These are phyloP conservation scores for Nepenthes mirabilis DNA, from an alignment of 148 eudicot species.

Conservation along the genomic window DNA sequence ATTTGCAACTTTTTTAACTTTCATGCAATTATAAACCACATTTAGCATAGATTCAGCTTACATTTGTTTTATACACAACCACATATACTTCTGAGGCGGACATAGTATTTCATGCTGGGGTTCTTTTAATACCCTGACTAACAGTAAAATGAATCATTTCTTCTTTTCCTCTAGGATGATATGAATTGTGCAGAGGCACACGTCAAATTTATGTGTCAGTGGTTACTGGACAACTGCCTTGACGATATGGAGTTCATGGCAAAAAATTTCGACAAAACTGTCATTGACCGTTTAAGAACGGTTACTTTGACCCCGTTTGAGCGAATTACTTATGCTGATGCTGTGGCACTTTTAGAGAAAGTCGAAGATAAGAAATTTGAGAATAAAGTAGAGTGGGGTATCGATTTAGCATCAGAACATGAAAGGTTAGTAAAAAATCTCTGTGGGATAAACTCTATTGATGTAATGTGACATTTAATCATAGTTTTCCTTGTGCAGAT, in stretches of 20 bases:
- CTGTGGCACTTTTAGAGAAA: slow-evolving; percentile 51
- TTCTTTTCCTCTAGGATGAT: slow-evolving; percentile 49
- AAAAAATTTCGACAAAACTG: slow-evolving; percentile 57
- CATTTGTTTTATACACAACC: too few species aligned
- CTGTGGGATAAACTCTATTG: slow-evolving; percentile 1
- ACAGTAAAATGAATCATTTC: not conserved
- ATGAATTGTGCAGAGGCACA: slow-evolving; percentile 95
- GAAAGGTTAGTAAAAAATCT: slow-evolving; percentile 41
- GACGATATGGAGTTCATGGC: slow-evolving; percentile 95
- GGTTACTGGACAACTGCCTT: slow-evolving; percentile 81
- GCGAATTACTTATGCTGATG: slow-evolving; percentile 76
- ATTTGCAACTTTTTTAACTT: too few species aligned
- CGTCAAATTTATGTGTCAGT: slow-evolving; percentile 71
- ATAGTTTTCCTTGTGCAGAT: slow-evolving; percentile 25
- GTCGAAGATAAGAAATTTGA: slow-evolving; percentile 70
- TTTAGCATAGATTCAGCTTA: too few species aligned
- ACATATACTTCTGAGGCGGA: too few species aligned
- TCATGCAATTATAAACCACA: too few species aligned
- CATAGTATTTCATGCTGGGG: too few species aligned
- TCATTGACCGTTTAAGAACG: slow-evolving; percentile 67
- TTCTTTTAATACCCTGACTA: too few species aligned
- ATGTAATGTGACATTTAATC: not conserved
- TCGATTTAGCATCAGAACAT: slow-evolving; percentile 93
- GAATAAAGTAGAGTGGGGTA: slow-evolving; percentile 94
- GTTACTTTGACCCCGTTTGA: slow-evolving; percentile 68